Percentiles rank a stretch among this genome's conserved stretches.
Conservation (phyloP, 768 basidiomycete species). For the Strobilomyces echinocephalus region DNA sequence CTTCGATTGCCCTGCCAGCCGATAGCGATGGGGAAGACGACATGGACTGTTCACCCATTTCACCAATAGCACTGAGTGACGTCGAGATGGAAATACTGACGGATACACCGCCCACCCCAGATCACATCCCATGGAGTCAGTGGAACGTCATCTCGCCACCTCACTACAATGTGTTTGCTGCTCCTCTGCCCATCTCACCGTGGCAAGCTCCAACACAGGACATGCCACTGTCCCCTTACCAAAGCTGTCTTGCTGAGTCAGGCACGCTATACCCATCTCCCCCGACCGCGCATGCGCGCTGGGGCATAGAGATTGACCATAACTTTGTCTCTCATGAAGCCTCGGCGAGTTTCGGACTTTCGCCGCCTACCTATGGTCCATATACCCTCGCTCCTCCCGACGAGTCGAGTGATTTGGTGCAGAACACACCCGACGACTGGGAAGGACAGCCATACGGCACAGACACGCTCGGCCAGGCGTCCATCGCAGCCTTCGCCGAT, state of each 20-base stretch:
- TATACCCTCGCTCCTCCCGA: not conserved
- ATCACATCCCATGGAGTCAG: not conserved
- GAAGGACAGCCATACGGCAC: not conserved
- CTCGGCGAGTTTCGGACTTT: not conserved
- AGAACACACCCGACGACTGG: not conserved
- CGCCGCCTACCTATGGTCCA: not conserved
- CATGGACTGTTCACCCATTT: slow-evolving; percentile 13
- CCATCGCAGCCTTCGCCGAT: slow-evolving; percentile 2
- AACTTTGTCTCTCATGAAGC: not conserved
- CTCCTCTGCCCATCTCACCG: not conserved
- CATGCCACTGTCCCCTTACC: not conserved
- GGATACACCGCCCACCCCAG: not conserved
- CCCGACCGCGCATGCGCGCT: not conserved
- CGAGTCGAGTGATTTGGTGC: not conserved
- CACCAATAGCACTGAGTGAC: slow-evolving; percentile 1
- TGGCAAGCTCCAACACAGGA: slow-evolving; percentile 2
- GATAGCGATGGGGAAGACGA: not conserved
- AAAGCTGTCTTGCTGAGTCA: not conserved
- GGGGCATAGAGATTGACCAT: not conserved
- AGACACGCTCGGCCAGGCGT: not conserved
- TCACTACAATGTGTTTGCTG: not conserved
- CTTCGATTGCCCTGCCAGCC: not conserved
- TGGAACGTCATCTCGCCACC: slow-evolving; percentile 2
- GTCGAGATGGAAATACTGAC: slow-evolving; percentile 11
- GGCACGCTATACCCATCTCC: not conserved